Evolutionary conservation across 768 basidiomycete genomes (phyloP).

Genomic region (Termitomyces heimii): DNA sequence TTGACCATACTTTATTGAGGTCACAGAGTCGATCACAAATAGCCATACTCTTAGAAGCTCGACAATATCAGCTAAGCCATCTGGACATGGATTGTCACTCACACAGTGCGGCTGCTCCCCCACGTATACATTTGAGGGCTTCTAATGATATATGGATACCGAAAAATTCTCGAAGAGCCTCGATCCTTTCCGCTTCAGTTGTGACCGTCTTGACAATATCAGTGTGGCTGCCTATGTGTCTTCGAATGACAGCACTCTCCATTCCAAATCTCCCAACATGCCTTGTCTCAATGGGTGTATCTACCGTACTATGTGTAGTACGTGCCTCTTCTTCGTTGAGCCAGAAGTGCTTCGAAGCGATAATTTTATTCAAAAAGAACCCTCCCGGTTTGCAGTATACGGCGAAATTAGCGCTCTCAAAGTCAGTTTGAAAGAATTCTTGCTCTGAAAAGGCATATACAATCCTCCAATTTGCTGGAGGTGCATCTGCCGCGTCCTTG

Average conservation of each 20-base stretch:
- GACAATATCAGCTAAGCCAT: not conserved
- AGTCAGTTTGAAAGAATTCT: constrained; percentile 8
- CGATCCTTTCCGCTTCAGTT: constrained; percentile 3
- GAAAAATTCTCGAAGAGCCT: constrained; percentile 9
- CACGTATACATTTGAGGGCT: constrained; percentile 4
- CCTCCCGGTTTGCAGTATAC: constrained; percentile 1
- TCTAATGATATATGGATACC: constrained; percentile 3
- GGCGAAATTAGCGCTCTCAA: constrained; percentile 6
- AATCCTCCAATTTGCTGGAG: constrained; percentile 1
- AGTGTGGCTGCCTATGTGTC: constrained; percentile 3
- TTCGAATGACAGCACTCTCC: constrained; percentile 6
- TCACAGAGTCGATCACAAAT: too few relatives aligned
- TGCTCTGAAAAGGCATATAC: constrained; percentile 8
- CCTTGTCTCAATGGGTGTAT: not conserved
- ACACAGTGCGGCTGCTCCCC: constrained; percentile 34
- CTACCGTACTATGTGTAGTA: not conserved
- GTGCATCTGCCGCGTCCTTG: not conserved
- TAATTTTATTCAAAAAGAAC: constrained; percentile 4
- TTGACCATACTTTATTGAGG: too few relatives aligned
- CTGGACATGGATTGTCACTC: not conserved
- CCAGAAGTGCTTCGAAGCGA: constrained; percentile 9
- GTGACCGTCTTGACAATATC: constrained; percentile 3
- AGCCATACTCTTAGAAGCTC: too few relatives aligned
- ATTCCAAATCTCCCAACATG: constrained; percentile 3
- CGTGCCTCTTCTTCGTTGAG: not conserved